A percentile compares a stretch with the other conserved stretches of the same genome.
Conservation (phyloP, 768 basidiomycete genomes). For the Leccinum broughii region DNA sequence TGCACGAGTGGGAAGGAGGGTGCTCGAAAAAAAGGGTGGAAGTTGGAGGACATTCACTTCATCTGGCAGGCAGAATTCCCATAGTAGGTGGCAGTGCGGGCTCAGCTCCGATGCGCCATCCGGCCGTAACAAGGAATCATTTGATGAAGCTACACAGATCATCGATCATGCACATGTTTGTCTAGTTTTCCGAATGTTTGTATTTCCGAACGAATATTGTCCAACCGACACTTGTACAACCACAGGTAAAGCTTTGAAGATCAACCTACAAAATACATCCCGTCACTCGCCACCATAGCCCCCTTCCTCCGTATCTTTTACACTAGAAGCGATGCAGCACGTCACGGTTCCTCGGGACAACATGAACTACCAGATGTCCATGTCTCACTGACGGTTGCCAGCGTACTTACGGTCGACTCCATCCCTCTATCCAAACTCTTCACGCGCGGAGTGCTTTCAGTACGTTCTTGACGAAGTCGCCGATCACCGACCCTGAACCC, state of each 20-base stretch:
- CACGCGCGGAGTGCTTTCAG: background rate
- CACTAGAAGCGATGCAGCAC: background rate
- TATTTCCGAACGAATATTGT: background rate
- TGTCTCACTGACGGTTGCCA: conserved; percentile 5
- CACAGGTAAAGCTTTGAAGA: background rate
- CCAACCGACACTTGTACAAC: background rate
- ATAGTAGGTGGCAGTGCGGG: too few relatives aligned
- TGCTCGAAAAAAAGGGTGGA: too few relatives aligned
- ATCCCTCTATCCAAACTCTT: background rate
- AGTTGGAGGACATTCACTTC: too few relatives aligned
- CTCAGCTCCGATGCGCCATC: too few relatives aligned
- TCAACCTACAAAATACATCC: background rate
- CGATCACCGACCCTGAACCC: conserved; percentile 33
- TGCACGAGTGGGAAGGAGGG: too few relatives aligned
- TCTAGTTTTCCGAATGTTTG: background rate
- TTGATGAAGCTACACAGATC: too few relatives aligned
- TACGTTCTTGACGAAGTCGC: background rate
- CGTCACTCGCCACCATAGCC: background rate
- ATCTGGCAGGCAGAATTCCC: too few relatives aligned
- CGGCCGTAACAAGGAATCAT: too few relatives aligned
- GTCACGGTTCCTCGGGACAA: conserved; percentile 3
- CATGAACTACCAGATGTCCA: conserved; percentile 6
- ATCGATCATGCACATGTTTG: background rate
- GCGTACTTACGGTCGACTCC: background rate
- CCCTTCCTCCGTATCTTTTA: background rate